Conservation (phyloP, 2,329 filamentous ascomycete genomes). For the Trichoderma koningiopsis region DNA sequence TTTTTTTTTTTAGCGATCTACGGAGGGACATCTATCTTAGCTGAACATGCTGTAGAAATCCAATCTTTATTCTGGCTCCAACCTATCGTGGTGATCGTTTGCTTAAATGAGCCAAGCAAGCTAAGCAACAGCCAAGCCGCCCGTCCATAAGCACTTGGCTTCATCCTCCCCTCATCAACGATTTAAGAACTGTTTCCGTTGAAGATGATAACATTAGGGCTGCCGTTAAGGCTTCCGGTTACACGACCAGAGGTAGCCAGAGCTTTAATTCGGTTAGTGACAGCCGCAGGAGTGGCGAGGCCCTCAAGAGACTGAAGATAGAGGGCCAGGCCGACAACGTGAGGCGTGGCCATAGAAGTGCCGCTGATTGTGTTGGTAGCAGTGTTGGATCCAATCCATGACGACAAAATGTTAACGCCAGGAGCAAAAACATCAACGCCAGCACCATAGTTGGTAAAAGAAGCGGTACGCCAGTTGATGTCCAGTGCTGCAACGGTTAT, state of each 20-base stretch:
- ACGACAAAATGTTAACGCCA: conserved; percentile 42
- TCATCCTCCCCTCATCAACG: too few relatives aligned
- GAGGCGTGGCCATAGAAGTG: conserved; percentile 47
- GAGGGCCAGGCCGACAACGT: conserved; percentile 45
- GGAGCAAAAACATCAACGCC: conserved; percentile 47
- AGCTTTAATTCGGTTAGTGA: conserved; percentile 46
- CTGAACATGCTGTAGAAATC: neutral
- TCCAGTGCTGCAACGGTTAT: conserved; percentile 54
- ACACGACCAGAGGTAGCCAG: conserved; percentile 45
- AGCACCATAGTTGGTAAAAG: conserved; percentile 53
- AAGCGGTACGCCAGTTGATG: conserved; percentile 41
- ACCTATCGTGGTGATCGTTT: neutral
- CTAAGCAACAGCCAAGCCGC: neutral
- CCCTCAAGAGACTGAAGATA: conserved; percentile 51
- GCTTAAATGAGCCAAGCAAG: neutral
- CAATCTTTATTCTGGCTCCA: neutral
- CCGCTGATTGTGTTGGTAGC: conserved; percentile 43
- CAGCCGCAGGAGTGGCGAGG: conserved; percentile 45
- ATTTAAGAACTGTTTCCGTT: conserved; percentile 44
- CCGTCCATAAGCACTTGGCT: neutral
- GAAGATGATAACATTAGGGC: conserved; percentile 50
- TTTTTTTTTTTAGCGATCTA: neutral
- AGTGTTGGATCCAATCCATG: conserved; percentile 46
- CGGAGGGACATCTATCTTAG: neutral
- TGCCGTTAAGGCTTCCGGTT: conserved; percentile 42